Conservation (phyloP, 108 stramenopile genomes). For the Craspedostauros australis region DNA sequence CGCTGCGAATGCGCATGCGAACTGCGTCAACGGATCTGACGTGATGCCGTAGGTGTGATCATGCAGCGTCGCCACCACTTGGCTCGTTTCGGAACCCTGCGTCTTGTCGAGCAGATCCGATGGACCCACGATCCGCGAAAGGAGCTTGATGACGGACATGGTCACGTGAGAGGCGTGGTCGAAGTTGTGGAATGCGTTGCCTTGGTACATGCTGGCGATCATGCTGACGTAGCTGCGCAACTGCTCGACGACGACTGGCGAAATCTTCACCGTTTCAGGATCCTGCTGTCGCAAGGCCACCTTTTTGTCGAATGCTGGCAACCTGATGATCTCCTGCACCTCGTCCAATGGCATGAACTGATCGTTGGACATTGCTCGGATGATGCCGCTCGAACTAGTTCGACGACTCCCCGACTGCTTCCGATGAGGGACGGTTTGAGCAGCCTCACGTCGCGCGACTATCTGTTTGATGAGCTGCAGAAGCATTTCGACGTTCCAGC, state of each 20-base stretch:
- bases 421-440: no score
- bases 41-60: constrained; percentile 9
- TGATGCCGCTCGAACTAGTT: no score
- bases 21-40: background rate
- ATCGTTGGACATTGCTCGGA: no score
- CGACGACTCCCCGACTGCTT: no score
- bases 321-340: constrained; percentile 1
- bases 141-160: constrained; percentile 35
- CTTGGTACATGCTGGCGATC: constrained; percentile 9
- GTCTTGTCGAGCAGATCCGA: background rate
- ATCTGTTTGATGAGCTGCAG: no score
- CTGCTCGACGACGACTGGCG: background rate
- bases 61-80: background rate
- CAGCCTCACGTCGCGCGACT: no score
- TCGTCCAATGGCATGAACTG: constrained; percentile 2
- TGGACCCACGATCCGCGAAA: constrained; percentile 9
- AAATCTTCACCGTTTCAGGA: background rate
- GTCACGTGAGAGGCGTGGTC: constrained; percentile 33
- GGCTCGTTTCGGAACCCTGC: background rate
- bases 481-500: no score
- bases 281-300: background rate
- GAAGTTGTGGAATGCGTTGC: constrained; percentile 32
- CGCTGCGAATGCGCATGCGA: constrained; percentile 18
- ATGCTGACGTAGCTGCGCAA: background rate
- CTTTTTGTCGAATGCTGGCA: background rate